phyloP scores from a whole-genome alignment of 75 land plant species.

The Picea sitchensis region DNA sequence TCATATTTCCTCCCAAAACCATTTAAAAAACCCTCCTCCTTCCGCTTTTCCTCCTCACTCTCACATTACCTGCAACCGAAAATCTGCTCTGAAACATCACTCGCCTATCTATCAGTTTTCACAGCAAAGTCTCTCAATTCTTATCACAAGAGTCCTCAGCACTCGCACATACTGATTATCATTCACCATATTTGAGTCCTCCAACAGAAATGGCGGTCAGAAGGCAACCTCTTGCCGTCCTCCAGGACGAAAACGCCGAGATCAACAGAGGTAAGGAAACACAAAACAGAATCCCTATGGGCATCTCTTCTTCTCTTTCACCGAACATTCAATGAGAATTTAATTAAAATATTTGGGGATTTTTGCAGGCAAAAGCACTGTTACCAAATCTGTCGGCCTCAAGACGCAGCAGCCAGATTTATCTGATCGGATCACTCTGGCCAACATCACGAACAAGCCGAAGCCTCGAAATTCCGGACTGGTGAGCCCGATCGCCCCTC shows the following conservation, averaged over 20 bases:
- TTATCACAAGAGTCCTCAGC: too few species aligned
- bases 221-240: neutral
- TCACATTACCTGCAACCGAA: too few species aligned
- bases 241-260: conserved; percentile 2
- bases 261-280: neutral
- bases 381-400: neutral
- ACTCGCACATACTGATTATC: too few species aligned
- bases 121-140: too few species aligned
- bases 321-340: neutral
- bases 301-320: neutral
- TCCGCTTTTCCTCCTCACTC: too few species aligned
- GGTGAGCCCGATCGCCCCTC: neutral
- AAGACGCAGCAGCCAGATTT: conserved; percentile 4
- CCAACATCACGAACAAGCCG: conserved; percentile 18
- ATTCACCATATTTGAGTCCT: too few species aligned
- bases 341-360: neutral
- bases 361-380: neutral
- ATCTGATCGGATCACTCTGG: conserved; percentile 8
- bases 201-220: too few species aligned
- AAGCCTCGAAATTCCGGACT: neutral
- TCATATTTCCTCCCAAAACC: too few species aligned
- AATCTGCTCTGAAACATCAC: too few species aligned
- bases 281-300: neutral
- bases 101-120: too few species aligned
- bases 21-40: too few species aligned